Base-by-base conservation (phyloP, 306 rosid species). In the Quercus alba region DNA sequence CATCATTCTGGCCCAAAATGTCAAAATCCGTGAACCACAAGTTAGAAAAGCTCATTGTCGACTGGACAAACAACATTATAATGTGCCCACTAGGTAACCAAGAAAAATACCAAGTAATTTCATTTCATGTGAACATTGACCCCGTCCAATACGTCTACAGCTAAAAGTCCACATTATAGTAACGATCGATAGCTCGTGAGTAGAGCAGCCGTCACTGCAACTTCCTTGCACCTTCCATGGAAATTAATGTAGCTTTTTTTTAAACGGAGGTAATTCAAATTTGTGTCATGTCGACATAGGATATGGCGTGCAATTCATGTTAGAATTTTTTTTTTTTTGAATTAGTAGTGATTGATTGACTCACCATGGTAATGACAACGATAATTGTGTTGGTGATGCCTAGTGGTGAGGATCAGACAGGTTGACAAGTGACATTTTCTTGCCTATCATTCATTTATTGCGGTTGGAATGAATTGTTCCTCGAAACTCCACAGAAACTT, bases 211-310 rank as follows among this genome's bases (percentile, higher is more conserved):
- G 64, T 78, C 80, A 41, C 17, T 58, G 84, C 35, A 86, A 80
- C 79, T 89, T 85, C 89, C 44, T 25, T 9, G 87, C 81, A 89
- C 20, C 81, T 86, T 81, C 88, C 74, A 3, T 46, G 75, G 23
- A 26, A 10, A 33, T 49, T 49, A 49, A 13, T 12, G 5, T 49
- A 41, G 3, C 3, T 2, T 1, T 38, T 38, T 7, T 38, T 38
- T 38, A 0, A 38, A 1, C 10, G 46, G 46, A 38, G 46, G 1
- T 38, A 41, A 41, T 41, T 8, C 46, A 41, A 8, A 8, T 2
- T 8, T 8, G 46, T 41, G 46, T 41, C 12, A 2, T 41, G 46
- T 41, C 3, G 12, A 41, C 46, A 0, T 8, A 2, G 0, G 46
- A 41, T 8, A 12, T 49, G 54, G 54, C 54, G 54, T 49, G 17